Evolutionary conservation across 1,284 basidiomycete genomes (phyloP).

Genomic region (Megacollybia platyphylla): DNA sequence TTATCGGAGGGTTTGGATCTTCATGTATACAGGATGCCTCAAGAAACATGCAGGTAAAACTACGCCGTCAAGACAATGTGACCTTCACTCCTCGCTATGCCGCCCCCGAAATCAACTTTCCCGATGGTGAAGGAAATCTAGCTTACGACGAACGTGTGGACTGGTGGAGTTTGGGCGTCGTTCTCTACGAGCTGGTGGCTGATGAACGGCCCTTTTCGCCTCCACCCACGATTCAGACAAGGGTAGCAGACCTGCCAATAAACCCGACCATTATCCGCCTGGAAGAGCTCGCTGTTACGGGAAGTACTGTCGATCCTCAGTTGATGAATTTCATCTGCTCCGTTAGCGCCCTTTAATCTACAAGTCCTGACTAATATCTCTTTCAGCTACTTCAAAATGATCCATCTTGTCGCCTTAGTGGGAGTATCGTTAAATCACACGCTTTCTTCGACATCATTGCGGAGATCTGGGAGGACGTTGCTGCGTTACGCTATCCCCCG

Average conservation of each 20-base stretch:
- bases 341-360: constrained; percentile 6
- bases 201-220: constrained; percentile 16
- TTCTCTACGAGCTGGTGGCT: constrained; percentile 45
- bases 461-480: constrained; percentile 17
- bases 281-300: constrained; percentile 8
- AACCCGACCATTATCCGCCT: constrained; percentile 13
- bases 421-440: constrained; percentile 14
- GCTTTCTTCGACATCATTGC: constrained; percentile 14
- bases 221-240: constrained; percentile 1
- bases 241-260: constrained; percentile 8
- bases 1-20: constrained; percentile 53
- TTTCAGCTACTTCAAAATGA: constrained; percentile 16
- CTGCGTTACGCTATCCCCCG: constrained; percentile 16
- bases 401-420: constrained; percentile 14
- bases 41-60: constrained; percentile 9
- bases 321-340: constrained; percentile 11
- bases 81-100: constrained; percentile 18
- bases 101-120: constrained; percentile 45
- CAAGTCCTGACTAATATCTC: constrained; percentile 1
- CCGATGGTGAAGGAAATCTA: constrained; percentile 13
- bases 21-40: constrained; percentile 10
- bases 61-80: constrained; percentile 12
- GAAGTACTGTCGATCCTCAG: constrained; percentile 6
- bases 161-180: constrained; percentile 54
- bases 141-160: constrained; percentile 46